Evolutionary conservation across 2,329 filamentous ascomycete genomes (phyloP).

Genomic region (Alternaria sp.): DNA sequence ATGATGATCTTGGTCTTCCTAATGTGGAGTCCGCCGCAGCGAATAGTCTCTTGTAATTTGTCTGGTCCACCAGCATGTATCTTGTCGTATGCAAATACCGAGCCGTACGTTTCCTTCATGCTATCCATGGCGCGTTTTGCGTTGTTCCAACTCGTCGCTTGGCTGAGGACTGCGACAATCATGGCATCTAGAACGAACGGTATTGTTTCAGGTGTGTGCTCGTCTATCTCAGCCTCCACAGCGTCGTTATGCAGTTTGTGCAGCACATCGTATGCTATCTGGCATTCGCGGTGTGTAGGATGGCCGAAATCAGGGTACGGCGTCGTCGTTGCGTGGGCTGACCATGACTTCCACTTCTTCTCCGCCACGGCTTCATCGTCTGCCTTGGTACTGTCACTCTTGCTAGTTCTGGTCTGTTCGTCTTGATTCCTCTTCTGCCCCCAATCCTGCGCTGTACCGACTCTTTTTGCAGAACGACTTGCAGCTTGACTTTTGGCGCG

Average conservation of each 20-base stretch:
- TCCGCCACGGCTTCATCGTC: neutral
- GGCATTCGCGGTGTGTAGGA: constrained; percentile 12
- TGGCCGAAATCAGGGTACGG: constrained; percentile 14
- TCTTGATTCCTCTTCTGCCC: neutral
- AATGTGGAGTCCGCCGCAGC: constrained; percentile 11
- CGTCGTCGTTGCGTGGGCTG: constrained; percentile 13
- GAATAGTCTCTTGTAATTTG: constrained; percentile 5
- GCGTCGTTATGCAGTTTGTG: constrained; percentile 10
- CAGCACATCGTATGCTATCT: constrained; percentile 10
- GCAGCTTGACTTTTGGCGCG: neutral
- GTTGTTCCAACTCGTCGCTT: constrained; percentile 16
- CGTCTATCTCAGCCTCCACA: constrained; percentile 11
- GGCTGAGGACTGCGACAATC: constrained; percentile 11
- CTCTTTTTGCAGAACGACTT: neutral
- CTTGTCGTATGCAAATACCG: constrained; percentile 7
- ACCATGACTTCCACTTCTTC: constrained; percentile 18
- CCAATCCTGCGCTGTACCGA: neutral
- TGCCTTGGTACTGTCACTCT: too few species aligned
- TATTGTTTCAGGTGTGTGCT: constrained; percentile 8
- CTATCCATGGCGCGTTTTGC: constrained; percentile 15
- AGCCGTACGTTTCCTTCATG: constrained; percentile 10
- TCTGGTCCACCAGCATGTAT: constrained; percentile 5
- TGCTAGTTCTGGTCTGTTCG: neutral
- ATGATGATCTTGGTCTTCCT: constrained; percentile 14
- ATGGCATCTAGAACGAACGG: constrained; percentile 14